These are phyloP conservation scores for Colletotrichum cordylinicola DNA, from an alignment of 2,329 filamentous ascomycete species.

Conservation along the genomic window DNA sequence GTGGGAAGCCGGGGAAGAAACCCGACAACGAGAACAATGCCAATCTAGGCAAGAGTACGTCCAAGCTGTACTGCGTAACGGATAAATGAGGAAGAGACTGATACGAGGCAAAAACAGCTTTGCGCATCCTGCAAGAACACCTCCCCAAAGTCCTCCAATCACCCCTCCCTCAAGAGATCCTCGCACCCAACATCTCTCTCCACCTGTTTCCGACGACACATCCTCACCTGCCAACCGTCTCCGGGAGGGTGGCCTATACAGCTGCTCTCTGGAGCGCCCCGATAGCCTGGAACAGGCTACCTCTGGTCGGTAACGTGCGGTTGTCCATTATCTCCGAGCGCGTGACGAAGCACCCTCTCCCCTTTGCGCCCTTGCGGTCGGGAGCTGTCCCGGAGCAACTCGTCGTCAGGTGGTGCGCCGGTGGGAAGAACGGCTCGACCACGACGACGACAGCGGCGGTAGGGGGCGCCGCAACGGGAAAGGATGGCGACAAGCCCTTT, in stretches of 20 bases:
- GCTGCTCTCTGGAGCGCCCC: conserved; percentile 93
- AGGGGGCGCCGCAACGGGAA: conserved; percentile 42
- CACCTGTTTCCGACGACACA: conserved; percentile 79
- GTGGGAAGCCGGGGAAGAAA: conserved; percentile 31
- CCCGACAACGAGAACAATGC: conserved; percentile 62
- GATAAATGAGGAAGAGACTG: neutral
- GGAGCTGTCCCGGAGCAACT: conserved; percentile 77
- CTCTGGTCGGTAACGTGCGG: conserved; percentile 87
- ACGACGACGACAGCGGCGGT: conserved; percentile 39
- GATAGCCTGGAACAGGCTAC: conserved; percentile 92
- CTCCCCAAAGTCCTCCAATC: conserved; percentile 72
- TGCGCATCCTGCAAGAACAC: conserved; percentile 69
- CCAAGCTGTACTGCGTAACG: neutral
- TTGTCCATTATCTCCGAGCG: conserved; percentile 89
- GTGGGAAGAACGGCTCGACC: conserved; percentile 42
- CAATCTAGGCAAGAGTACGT: conserved; percentile 68
- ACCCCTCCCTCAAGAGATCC: conserved; percentile 75
- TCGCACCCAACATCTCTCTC: conserved; percentile 75
- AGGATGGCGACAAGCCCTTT: conserved; percentile 75
- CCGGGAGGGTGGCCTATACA: conserved; percentile 87
- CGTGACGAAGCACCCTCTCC: conserved; percentile 70
- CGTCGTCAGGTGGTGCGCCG: conserved; percentile 86
- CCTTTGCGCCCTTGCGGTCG: conserved; percentile 51
- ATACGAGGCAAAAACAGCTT: conserved; percentile 46
- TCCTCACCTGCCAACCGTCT: conserved; percentile 89